Conservation (phyloP, 2,329 filamentous ascomycete genomes). For the Ophiostoma australiae region DNA sequence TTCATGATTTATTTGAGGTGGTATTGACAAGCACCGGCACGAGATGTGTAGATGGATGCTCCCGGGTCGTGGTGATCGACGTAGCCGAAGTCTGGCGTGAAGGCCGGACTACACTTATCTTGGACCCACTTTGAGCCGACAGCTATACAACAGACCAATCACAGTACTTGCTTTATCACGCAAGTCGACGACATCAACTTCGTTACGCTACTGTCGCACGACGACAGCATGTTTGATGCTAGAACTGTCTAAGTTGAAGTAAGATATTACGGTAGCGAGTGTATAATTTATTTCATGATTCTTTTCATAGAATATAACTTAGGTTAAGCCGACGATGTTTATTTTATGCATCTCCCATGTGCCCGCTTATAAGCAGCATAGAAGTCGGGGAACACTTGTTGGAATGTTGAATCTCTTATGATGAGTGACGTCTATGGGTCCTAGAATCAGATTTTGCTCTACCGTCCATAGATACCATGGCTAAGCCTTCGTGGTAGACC, state of each 20-base stretch:
- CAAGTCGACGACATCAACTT: not conserved
- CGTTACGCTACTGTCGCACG: not conserved
- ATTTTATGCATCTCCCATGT: not conserved
- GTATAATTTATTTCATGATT: no score
- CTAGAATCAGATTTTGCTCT: not conserved
- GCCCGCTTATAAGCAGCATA: not conserved
- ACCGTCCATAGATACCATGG: not conserved
- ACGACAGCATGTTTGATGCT: not conserved
- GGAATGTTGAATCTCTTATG: no score
- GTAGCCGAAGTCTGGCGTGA: not conserved
- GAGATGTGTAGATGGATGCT: not conserved
- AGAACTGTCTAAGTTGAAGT: not conserved
- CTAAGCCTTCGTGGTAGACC: not conserved
- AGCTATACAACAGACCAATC: not conserved
- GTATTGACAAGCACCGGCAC: not conserved
- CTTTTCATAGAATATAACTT: no score
- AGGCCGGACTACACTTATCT: not conserved
- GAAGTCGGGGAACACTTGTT: no score
- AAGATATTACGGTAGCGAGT: not conserved
- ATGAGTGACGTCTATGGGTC: no score
- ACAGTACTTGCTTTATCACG: not conserved
- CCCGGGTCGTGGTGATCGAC: not conserved
- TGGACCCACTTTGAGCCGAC: conserved; percentile 2
- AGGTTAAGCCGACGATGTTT: not conserved
- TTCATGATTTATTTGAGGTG: not conserved